phyloP scores from a whole-genome alignment of 306 rosid genomes.

The Cucurbita maxima region DNA sequence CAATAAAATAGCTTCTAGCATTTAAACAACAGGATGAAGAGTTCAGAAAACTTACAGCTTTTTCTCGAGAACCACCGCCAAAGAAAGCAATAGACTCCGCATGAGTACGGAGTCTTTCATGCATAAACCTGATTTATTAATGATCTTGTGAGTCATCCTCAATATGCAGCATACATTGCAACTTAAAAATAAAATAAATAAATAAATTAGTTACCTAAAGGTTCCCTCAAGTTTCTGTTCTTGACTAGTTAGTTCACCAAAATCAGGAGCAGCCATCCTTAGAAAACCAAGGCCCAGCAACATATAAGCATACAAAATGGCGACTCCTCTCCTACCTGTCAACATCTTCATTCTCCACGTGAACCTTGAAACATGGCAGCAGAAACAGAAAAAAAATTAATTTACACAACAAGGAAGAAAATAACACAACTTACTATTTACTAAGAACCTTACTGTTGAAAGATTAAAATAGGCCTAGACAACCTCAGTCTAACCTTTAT shows the following conservation, averaged over 20 bases:
- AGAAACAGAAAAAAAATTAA: background rate
- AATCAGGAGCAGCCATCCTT: constrained; percentile 79
- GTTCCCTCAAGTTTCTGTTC: constrained; percentile 95
- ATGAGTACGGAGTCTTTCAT: constrained; percentile 91
- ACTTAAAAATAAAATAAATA: background rate
- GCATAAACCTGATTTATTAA: constrained; percentile 77
- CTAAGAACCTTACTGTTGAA: background rate
- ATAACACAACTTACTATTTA: background rate
- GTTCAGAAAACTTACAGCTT: constrained; percentile 54
- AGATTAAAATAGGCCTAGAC: background rate
- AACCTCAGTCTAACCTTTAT: background rate
- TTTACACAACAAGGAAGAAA: background rate
- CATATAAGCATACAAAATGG: constrained; percentile 85
- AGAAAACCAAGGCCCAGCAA: constrained; percentile 88
- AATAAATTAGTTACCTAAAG: constrained; percentile 40
- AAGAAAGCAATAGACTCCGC: constrained; percentile 99
- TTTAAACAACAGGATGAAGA: background rate
- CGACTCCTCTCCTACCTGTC: constrained; percentile 93
- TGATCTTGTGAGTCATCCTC: constrained; percentile 8
- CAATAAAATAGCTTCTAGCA: background rate
- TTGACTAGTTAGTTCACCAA: constrained; percentile 86
- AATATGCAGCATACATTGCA: constrained; percentile 7
- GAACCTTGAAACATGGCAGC: constrained; percentile 45
- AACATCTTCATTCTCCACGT: constrained; percentile 99
- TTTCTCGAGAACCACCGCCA: constrained; percentile 98